Evolutionary conservation across 768 basidiomycete species (phyloP).

Genomic region (Leccinum olivaceopallidum): DNA sequence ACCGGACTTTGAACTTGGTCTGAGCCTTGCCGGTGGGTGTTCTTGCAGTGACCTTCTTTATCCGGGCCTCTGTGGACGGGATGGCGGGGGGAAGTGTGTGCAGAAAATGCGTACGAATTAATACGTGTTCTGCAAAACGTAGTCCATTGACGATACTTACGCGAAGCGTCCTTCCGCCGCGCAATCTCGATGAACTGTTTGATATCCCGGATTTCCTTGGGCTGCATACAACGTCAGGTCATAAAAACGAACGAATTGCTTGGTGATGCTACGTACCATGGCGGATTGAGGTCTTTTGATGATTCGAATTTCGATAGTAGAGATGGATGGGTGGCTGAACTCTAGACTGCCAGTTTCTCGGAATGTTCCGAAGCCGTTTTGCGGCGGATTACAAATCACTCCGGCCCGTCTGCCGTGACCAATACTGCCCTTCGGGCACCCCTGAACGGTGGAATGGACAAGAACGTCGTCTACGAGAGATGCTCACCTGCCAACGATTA

Average conservation of each 20-base stretch:
- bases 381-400: no score
- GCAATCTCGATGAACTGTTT: constrained; percentile 98
- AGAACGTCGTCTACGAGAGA: no score
- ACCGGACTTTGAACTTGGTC: constrained; percentile 99
- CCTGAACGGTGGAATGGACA: no score
- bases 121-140: neutral
- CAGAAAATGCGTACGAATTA: neutral
- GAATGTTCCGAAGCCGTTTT: constrained; percentile 18
- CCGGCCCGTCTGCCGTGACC: no score
- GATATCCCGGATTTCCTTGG: constrained; percentile 97
- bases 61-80: constrained; percentile 79
- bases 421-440: no score
- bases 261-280: constrained; percentile 28
- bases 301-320: neutral
- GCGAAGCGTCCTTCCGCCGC: constrained; percentile 93
- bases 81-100: neutral
- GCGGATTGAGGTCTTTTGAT: constrained; percentile 16
- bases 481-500: no score
- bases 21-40: constrained; percentile 68
- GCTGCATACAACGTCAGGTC: constrained; percentile 47
- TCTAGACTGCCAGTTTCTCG: constrained; percentile 32
- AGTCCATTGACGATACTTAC: constrained; percentile 54
- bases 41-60: constrained; percentile 88
- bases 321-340: constrained; percentile 31
- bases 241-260: neutral